Evolutionary conservation across 306 rosid species (phyloP).

Genomic region (Sphenostylis stenocarpa): DNA sequence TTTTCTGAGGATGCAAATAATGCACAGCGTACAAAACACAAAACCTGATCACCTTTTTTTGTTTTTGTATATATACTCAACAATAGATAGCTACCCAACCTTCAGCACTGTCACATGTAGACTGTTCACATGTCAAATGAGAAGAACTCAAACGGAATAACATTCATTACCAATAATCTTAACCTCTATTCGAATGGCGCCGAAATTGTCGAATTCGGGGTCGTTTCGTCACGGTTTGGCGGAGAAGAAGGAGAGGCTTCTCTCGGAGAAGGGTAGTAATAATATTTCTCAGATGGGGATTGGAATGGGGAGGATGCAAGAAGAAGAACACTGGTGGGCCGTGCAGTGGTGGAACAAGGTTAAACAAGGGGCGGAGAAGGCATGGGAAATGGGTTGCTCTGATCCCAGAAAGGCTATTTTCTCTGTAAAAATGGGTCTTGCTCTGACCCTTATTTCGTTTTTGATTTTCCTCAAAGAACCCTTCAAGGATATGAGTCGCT

Average conservation of each 20-base stretch:
- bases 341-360: slow-evolving; percentile 28
- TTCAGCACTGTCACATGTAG: no score
- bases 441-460: slow-evolving; percentile 69
- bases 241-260: slow-evolving; percentile 67
- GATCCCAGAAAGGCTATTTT: slow-evolving; percentile 85
- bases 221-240: slow-evolving; percentile 51
- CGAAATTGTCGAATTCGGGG: neutral
- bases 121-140: no score
- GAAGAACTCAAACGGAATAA: no score
- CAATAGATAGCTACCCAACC: no score
- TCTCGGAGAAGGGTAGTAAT: slow-evolving; percentile 35
- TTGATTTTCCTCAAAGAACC: slow-evolving; percentile 78
- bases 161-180: no score
- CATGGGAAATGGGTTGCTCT: slow-evolving; percentile 66
- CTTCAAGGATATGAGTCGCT: slow-evolving; percentile 48
- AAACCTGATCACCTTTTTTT: no score
- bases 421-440: slow-evolving; percentile 87
- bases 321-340: slow-evolving; percentile 20
- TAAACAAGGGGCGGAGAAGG: slow-evolving; percentile 35
- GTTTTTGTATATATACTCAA: no score
- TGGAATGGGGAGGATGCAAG: slow-evolving; percentile 22
- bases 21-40: no score
- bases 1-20: no score
- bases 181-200: slow-evolving; percentile 3
- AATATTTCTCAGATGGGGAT: slow-evolving; percentile 36